These are phyloP conservation scores for Protomyces arabidopsidicola DNA, from an alignment of 1,139 yeast species.

Conservation along the genomic window DNA sequence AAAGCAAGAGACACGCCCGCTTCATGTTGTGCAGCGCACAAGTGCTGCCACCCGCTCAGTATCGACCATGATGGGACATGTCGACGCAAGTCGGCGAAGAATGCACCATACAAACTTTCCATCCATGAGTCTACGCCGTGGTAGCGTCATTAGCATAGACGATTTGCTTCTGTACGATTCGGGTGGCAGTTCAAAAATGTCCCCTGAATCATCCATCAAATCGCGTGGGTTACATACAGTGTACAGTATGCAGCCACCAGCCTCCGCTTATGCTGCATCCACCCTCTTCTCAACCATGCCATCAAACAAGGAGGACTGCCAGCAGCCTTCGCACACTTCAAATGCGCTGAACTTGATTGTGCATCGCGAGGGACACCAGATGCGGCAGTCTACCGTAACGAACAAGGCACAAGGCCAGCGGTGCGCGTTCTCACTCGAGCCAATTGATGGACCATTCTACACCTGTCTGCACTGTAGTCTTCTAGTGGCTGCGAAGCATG, in stretches of 20 bases:
- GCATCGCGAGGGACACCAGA: constrained; percentile 5
- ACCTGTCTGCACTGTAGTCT: constrained; percentile 11
- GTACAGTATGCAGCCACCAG: background rate
- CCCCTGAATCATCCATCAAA: background rate
- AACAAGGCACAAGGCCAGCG: background rate
- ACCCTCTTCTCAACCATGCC: background rate
- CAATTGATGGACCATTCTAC: background rate
- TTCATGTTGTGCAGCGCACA: background rate
- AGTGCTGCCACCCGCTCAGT: background rate
- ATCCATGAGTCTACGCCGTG: background rate
- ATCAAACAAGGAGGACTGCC: background rate
- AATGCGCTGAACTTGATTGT: background rate
- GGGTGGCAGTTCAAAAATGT: background rate
- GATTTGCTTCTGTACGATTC: background rate
- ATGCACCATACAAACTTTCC: background rate
- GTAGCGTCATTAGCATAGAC: background rate
- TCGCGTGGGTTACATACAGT: background rate
- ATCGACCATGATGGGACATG: background rate
- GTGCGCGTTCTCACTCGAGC: background rate
- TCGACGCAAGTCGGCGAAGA: background rate
- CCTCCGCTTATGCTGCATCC: background rate
- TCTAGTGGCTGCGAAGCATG: constrained; percentile 20
- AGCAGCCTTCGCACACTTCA: background rate
- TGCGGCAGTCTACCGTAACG: background rate
- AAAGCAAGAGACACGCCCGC: background rate